Base-by-base conservation (phyloP, 2,329 filamentous ascomycete species). In the Phaeosphaeria sp. region DNA sequence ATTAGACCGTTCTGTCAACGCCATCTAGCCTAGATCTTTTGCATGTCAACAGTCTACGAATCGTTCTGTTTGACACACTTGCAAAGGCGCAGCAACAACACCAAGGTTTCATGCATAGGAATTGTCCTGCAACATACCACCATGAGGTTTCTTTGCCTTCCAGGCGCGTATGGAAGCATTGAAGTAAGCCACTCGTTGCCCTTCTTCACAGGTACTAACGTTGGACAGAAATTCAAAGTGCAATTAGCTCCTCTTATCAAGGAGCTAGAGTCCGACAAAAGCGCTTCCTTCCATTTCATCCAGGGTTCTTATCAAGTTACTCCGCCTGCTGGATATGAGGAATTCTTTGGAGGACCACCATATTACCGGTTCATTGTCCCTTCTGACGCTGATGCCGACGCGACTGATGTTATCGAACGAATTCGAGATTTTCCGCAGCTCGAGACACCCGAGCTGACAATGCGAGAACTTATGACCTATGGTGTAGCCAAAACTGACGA, bases 351-450 rank as follows among this genome's bases (percentile, higher is more conserved):
- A 3, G 69, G 69, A 9, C 57, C 67, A 3, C 69, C 69, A 3
- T 72, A 68, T 47, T 69, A 66, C 53, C 64, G 67, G 11, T 72
- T 65, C 46, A 64, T 72, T 30, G 62, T 66, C 9, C 62, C 66
- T n/a, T 60, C 56, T 18, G 63, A 62, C 13, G 52, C 48, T 10
- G 61, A 66, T n/a, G 49, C 36, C 1, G 63, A 66, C 7, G 52
- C 55, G 6, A 62, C 56, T n/a, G 69, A 72, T 59, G 69, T 67
- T 9, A 59, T 72, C 11, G 76, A 80, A 30, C 81, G 81, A 49
- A 83, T 87, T 60, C 80, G 84, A 23, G 82, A 86, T 50, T 85
- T 86, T 44, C 83, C 84, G 0, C 77, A 82, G 48, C 82, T 81
- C 18, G 77, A 81, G 59, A 83, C 80, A 0, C 77, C 84, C 0